Conservation (phyloP, 331 rosid species). For the Stylosanthes scabra region DNA sequence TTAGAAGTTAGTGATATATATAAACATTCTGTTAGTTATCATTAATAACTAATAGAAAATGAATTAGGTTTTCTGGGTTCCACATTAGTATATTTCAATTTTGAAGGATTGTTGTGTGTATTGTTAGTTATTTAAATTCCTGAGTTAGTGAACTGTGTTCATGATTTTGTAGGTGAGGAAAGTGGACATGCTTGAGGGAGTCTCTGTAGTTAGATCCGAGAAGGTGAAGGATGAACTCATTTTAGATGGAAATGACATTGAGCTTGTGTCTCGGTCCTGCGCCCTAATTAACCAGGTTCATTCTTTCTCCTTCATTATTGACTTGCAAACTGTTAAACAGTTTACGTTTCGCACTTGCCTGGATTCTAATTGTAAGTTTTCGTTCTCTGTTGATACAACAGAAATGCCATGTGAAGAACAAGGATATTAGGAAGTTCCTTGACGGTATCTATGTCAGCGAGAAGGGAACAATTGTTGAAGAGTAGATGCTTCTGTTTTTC, state of each 20-base stretch:
- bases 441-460: constrained; percentile 95
- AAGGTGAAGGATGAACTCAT: constrained; percentile 83
- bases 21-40: too few species aligned
- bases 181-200: constrained; percentile 80
- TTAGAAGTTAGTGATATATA: too few species aligned
- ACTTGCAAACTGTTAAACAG: neutral
- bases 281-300: constrained; percentile 77
- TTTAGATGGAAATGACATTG: constrained; percentile 82
- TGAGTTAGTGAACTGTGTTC: neutral
- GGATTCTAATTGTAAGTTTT: neutral
- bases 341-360: neutral
- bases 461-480: constrained; percentile 66
- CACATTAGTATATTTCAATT: too few species aligned
- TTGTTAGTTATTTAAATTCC: neutral
- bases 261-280: constrained; percentile 73
- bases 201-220: constrained; percentile 62
- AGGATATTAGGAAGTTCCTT: constrained; percentile 88
- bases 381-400: constrained; percentile 41
- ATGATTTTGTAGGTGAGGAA: constrained; percentile 57
- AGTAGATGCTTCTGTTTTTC: constrained; percentile 28
- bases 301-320: neutral
- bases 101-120: too few species aligned
- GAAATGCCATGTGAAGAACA: constrained; percentile 95
- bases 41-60: too few species aligned
- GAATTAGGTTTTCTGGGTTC: too few species aligned